phyloP scores from a whole-genome alignment of 192 early-diverging fungal genomes.

The Coemansia sp. region DNA sequence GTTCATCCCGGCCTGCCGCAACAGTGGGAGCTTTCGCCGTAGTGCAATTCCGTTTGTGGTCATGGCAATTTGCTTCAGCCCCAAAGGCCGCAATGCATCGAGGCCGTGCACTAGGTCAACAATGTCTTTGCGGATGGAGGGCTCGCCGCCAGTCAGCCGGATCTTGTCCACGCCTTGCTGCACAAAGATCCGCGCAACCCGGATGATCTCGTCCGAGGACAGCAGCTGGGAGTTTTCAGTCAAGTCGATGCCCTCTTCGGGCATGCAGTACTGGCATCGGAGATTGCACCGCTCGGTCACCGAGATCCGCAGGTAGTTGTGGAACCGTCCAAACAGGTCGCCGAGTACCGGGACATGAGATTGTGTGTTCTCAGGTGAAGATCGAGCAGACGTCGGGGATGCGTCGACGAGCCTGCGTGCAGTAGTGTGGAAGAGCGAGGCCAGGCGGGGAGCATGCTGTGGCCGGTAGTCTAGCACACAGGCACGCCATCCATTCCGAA shows the following conservation, averaged over 20 bases:
- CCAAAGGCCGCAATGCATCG: constrained; percentile 67
- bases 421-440: neutral
- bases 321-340: constrained; percentile 83
- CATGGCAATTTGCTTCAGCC: constrained; percentile 81
- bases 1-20: constrained; percentile 77
- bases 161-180: constrained; percentile 89
- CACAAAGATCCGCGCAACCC: constrained; percentile 82
- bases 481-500: neutral
- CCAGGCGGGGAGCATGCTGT: neutral
- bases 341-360: constrained; percentile 42
- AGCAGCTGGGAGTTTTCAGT: constrained; percentile 71
- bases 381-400: neutral
- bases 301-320: constrained; percentile 93
- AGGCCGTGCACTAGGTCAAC: constrained; percentile 82
- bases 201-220: constrained; percentile 78
- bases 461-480: neutral
- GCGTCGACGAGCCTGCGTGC: neutral
- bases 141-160: constrained; percentile 94
- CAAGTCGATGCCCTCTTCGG: constrained; percentile 77
- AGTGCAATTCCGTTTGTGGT: constrained; percentile 95
- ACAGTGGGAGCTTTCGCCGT: constrained; percentile 72
- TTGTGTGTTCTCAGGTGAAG: neutral
- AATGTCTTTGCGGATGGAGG: constrained; percentile 90
- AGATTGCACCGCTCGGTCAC: constrained; percentile 95
- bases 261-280: constrained; percentile 98